These are phyloP conservation scores for Rhododendron molle DNA, from an alignment of 148 eudicot genomes.

Conservation along the genomic window DNA sequence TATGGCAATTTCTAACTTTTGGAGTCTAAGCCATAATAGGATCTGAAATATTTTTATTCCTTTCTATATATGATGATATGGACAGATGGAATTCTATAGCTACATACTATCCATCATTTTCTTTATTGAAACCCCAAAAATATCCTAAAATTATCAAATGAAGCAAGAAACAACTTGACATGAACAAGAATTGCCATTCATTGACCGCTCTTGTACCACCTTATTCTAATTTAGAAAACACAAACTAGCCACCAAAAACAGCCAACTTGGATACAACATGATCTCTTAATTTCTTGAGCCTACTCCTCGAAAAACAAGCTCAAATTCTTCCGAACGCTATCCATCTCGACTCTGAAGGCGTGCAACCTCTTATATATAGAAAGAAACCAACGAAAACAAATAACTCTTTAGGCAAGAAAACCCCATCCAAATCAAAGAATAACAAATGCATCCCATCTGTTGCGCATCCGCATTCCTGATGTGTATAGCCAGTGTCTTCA, in stretches of 20 bases:
- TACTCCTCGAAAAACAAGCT: background rate
- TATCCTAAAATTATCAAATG: background rate
- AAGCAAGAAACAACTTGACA: background rate
- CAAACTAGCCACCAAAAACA: background rate
- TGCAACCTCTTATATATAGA: background rate
- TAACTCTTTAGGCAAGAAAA: background rate
- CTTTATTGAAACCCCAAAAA: background rate
- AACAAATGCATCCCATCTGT: background rate
- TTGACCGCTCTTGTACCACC: background rate
- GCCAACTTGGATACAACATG: background rate
- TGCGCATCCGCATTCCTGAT: background rate
- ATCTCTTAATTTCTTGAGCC: background rate
- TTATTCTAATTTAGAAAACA: background rate
- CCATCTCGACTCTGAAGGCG: background rate
- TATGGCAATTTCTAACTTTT: background rate
- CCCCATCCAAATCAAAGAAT: constrained; percentile 9
- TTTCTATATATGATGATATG: too few relatives aligned
- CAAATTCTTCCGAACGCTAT: background rate
- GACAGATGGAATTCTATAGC: background rate
- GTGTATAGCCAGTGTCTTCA: background rate
- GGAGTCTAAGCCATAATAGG: background rate
- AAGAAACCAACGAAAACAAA: background rate
- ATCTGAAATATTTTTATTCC: too few relatives aligned
- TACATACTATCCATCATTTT: background rate
- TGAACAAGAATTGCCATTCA: background rate